Percentiles rank a stretch among this genome's conserved stretches.
phyloP scores from a whole-genome alignment of 1,284 basidiomycete genomes.

The Cutaneotrichosporon mucoides region DNA sequence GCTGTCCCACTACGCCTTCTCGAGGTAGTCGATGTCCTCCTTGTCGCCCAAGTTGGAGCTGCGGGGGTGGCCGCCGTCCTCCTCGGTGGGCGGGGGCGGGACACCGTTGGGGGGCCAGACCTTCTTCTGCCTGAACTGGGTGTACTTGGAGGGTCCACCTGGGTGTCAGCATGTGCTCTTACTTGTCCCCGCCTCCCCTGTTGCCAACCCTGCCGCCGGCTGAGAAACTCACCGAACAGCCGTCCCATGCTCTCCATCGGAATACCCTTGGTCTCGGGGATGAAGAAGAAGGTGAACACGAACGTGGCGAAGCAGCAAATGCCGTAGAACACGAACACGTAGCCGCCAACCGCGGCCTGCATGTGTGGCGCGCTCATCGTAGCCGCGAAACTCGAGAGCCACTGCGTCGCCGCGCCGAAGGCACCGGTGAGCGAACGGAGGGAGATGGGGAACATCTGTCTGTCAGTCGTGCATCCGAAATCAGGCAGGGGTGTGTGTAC shows the following conservation, averaged over 20 bases:
- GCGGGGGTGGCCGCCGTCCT: neutral
- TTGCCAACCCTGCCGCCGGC: neutral
- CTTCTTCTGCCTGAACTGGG: conserved; percentile 29
- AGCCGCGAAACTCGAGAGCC: conserved; percentile 31
- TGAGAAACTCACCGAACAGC: conserved; percentile 16
- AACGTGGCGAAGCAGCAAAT: conserved; percentile 24
- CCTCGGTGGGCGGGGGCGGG: conserved; percentile 15
- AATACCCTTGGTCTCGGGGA: conserved; percentile 38
- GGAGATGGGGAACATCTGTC: conserved; percentile 30
- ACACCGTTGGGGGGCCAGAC: conserved; percentile 31
- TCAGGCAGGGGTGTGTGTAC: neutral
- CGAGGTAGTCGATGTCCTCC: neutral
- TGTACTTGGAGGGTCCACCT: conserved; percentile 17
- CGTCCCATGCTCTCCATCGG: conserved; percentile 32
- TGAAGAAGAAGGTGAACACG: conserved; percentile 34
- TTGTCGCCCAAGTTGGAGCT: neutral
- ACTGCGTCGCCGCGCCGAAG: conserved; percentile 27
- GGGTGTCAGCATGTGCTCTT: neutral
- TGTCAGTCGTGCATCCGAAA: neutral
- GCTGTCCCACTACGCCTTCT: neutral
- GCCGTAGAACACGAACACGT: conserved; percentile 40
- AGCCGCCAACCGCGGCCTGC: conserved; percentile 23
- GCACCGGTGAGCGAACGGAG: conserved; percentile 31
- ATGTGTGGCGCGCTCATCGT: conserved; percentile 34
- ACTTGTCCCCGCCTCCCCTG: no score